Percentiles rank a stretch among this genome's conserved stretches.
phyloP scores from a whole-genome alignment of 2,329 filamentous ascomycete species.

The Xylariales sp. region DNA sequence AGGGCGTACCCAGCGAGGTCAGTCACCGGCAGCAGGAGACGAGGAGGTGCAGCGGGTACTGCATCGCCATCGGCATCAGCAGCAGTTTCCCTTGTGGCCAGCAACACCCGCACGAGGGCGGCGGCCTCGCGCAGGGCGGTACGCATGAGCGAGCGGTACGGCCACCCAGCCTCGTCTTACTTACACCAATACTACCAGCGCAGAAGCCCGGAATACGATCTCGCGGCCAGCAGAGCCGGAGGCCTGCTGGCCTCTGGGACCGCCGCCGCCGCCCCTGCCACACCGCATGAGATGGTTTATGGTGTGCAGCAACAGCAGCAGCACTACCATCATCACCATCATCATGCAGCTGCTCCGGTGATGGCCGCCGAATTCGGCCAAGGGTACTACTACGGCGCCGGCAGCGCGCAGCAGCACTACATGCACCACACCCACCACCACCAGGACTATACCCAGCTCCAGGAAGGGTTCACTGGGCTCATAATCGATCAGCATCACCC shows the following conservation, averaged over 20 bases:
- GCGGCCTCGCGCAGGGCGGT: no score
- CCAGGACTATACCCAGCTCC: slow-evolving; percentile 1
- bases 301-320: slow-evolving; percentile 8
- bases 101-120: no score
- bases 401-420: slow-evolving; percentile 3
- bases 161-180: no score
- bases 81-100: slow-evolving; percentile 2
- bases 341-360: no score
- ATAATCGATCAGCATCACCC: no score
- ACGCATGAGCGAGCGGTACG: no score
- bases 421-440: slow-evolving; percentile 7
- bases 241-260: no score
- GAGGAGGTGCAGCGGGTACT: slow-evolving; percentile 4
- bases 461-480: slow-evolving; percentile 3
- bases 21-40: slow-evolving; percentile 8
- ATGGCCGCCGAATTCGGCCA: slow-evolving; percentile 6
- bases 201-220: no score
- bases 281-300: slow-evolving; percentile 7
- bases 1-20: slow-evolving; percentile 11
- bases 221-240: no score
- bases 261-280: no score
- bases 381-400: slow-evolving; percentile 9
- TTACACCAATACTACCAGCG: no score
- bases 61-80: not conserved
- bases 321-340: no score